These are phyloP conservation scores for Populus trichocarpa DNA, from an alignment of 441 rosid genomes.

Conservation along the genomic window DNA sequence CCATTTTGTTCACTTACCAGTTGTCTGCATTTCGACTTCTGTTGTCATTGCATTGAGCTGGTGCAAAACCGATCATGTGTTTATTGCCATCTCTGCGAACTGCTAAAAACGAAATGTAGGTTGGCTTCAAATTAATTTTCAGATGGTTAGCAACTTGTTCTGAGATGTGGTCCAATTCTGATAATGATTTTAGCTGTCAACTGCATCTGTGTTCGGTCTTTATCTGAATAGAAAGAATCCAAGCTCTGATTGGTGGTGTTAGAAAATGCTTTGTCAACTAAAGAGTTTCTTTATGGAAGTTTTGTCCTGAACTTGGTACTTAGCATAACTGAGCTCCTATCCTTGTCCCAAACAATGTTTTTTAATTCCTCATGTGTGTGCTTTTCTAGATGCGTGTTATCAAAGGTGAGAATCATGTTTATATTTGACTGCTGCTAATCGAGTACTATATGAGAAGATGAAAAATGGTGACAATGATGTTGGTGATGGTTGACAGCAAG, in stretches of 20 bases:
- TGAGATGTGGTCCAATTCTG: not conserved
- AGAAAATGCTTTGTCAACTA: too few relatives aligned
- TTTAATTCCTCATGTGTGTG: not conserved
- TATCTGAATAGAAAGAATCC: not conserved
- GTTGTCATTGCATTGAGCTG: not conserved
- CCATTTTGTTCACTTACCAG: not conserved
- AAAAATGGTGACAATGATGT: not conserved
- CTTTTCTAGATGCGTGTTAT: not conserved
- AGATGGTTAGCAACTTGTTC: not conserved
- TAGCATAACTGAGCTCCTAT: not conserved
- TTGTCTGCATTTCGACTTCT: not conserved
- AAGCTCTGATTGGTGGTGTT: not conserved
- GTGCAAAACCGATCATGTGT: not conserved
- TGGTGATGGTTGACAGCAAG: constrained; percentile 44
- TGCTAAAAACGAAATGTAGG: not conserved
- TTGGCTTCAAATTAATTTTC: not conserved
- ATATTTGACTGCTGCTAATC: not conserved
- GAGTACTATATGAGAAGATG: not conserved
- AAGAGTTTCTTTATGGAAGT: not conserved
- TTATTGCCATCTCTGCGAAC: not conserved
- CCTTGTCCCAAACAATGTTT: not conserved
- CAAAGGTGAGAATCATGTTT: not conserved
- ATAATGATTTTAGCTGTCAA: not conserved
- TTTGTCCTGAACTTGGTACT: not conserved
- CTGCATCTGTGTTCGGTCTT: not conserved